phyloP scores from a whole-genome alignment of 306 rosid species.

The Spatholobus suberectus region DNA sequence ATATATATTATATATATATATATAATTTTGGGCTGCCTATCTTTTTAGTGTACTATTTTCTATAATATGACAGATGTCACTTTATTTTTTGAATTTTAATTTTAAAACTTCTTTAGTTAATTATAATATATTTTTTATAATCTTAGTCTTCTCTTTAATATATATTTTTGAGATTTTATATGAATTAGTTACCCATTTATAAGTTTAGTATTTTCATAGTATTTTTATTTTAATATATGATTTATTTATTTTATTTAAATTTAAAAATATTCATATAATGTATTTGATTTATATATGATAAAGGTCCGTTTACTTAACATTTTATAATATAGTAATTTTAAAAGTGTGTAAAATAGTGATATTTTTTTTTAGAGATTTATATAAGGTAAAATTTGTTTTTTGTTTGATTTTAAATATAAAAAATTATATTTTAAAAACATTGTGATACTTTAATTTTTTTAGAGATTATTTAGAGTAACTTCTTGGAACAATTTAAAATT shows the following conservation, averaged over 20 bases:
- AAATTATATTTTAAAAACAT: neutral
- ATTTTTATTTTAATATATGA: neutral
- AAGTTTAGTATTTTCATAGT: neutral
- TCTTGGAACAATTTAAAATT: neutral
- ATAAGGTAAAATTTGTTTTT: neutral
- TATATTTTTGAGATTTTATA: neutral
- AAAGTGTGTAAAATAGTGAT: too few species aligned
- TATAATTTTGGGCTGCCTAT: too few species aligned
- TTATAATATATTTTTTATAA: too few species aligned
- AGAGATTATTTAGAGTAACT: too few species aligned
- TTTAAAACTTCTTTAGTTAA: neutral
- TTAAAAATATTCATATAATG: neutral
- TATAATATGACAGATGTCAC: neutral
- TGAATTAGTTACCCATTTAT: neutral
- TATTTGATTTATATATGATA: too few species aligned
- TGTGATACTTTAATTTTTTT: neutral
- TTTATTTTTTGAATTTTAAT: neutral
- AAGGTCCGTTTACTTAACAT: too few species aligned
- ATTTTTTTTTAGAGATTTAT: neutral
- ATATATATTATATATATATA: too few species aligned
- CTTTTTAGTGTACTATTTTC: neutral
- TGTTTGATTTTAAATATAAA: too few species aligned
- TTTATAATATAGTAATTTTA: too few species aligned
- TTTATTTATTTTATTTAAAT: neutral
- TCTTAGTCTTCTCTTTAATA: too few species aligned